Conservation (phyloP, 805 yeast species). For the Saturnispora mendoncae region DNA sequence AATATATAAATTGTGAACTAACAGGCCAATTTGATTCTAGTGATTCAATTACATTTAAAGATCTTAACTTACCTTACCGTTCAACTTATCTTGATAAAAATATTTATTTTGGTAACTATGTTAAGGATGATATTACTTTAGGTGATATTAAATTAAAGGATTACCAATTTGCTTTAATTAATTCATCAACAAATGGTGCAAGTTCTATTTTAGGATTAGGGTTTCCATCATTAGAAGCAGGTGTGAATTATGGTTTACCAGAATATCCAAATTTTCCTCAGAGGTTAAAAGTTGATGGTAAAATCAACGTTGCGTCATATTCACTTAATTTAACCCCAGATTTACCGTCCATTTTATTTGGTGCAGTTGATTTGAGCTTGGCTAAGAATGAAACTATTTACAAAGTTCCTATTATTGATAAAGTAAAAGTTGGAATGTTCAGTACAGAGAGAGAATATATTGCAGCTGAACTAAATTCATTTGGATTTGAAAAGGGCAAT, state of each 20-base stretch:
- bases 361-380: conserved; percentile 5
- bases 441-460: not conserved
- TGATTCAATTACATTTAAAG: not conserved
- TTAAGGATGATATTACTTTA: not conserved
- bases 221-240: conserved; percentile 1
- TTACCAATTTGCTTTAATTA: conserved; percentile 1
- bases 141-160: not conserved
- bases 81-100: too few relatives aligned
- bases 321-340: not conserved
- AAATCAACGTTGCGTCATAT: conserved; percentile 1
- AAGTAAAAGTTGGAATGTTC: not conserved
- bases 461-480: not conserved
- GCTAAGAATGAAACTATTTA: not conserved
- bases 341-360: conserved; percentile 4
- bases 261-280: conserved; percentile 4
- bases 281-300: not conserved
- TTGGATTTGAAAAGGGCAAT: conserved; percentile 1
- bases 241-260: not conserved
- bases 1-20: not conserved
- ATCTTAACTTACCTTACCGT: not conserved
- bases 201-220: conserved; percentile 8
- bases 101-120: conserved; percentile 3
- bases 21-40: conserved; percentile 2
- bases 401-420: not conserved
- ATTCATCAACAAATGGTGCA: not conserved